Evolutionary conservation across 192 early-diverging fungal genomes (phyloP).

Genomic region (Linnemannia exigua): DNA sequence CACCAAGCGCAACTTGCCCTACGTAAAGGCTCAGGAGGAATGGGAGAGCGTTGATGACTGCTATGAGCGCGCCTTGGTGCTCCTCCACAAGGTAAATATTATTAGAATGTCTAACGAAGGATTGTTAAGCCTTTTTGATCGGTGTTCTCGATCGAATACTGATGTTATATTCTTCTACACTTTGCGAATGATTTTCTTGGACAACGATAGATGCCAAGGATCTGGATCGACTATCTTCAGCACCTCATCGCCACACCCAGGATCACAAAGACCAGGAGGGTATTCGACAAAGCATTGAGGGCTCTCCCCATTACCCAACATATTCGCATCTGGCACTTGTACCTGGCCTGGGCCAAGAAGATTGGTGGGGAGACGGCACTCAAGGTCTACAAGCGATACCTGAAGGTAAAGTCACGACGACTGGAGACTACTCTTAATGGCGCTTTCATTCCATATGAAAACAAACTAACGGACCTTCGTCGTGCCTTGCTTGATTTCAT

Average conservation of each 20-base stretch:
- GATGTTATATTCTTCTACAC: background rate
- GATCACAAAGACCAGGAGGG: conserved; percentile 80
- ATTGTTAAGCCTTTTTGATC: background rate
- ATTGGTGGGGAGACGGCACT: conserved; percentile 88
- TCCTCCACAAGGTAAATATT: conserved; percentile 83
- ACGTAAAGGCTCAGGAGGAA: conserved; percentile 68
- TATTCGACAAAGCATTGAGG: conserved; percentile 91
- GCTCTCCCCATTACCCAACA: conserved; percentile 96
- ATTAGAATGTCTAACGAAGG: background rate
- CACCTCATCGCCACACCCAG: conserved; percentile 80
- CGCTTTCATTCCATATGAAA: too few relatives aligned
- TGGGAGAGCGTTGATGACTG: conserved; percentile 78
- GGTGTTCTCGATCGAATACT: background rate
- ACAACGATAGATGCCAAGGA: conserved; percentile 82
- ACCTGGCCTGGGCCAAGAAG: conserved; percentile 82
- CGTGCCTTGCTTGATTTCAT: background rate
- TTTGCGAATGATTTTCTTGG: background rate
- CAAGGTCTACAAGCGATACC: conserved; percentile 83
- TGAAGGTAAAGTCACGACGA: conserved; percentile 68
- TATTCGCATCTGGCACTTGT: conserved; percentile 87
- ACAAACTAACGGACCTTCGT: background rate
- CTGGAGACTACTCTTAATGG: too few relatives aligned
- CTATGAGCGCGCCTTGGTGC: conserved; percentile 90
- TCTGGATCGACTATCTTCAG: conserved; percentile 88
- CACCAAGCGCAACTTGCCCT: conserved; percentile 61